Evolutionary conservation across 768 basidiomycete genomes (phyloP).

Genomic region (Mycena alexandri): DNA sequence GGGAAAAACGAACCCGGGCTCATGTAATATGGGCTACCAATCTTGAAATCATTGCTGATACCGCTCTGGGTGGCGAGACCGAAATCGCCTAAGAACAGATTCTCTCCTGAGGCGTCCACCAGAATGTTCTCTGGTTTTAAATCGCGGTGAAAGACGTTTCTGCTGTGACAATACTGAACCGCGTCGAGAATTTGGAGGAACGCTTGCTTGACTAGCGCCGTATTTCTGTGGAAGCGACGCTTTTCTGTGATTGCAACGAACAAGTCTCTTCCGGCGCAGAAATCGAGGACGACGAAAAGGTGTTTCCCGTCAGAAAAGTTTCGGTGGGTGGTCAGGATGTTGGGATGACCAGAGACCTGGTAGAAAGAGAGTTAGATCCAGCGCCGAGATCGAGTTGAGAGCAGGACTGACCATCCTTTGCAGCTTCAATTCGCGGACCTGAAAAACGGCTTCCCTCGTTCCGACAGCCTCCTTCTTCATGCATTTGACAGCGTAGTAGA

Average conservation of each 20-base stretch:
- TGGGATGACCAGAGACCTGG: conserved; percentile 59
- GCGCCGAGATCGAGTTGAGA: neutral
- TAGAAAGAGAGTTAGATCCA: neutral
- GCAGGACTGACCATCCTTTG: conserved; percentile 58
- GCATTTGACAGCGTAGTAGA: conserved; percentile 82
- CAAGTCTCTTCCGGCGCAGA: conserved; percentile 73
- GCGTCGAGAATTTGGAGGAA: conserved; percentile 88
- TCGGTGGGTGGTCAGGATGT: conserved; percentile 78
- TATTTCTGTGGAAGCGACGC: conserved; percentile 67
- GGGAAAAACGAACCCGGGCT: conserved; percentile 67
- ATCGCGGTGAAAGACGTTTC: conserved; percentile 85
- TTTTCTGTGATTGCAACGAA: conserved; percentile 76
- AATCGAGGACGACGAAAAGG: conserved; percentile 77
- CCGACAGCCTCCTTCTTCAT: conserved; percentile 70
- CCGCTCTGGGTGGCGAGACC: conserved; percentile 70
- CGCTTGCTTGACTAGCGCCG: conserved; percentile 70
- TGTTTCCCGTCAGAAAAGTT: conserved; percentile 70
- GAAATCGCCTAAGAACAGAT: conserved; percentile 81
- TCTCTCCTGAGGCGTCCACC: conserved; percentile 63
- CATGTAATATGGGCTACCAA: conserved; percentile 76
- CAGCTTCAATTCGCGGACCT: conserved; percentile 76
- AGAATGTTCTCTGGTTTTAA: conserved; percentile 90
- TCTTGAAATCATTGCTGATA: conserved; percentile 63
- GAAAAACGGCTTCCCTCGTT: conserved; percentile 67
- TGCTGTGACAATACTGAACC: conserved; percentile 78